A percentile compares a stretch with the other conserved stretches of the same genome.
phyloP scores from a whole-genome alignment of 306 rosid genomes.

The Coriaria nepalensis region DNA sequence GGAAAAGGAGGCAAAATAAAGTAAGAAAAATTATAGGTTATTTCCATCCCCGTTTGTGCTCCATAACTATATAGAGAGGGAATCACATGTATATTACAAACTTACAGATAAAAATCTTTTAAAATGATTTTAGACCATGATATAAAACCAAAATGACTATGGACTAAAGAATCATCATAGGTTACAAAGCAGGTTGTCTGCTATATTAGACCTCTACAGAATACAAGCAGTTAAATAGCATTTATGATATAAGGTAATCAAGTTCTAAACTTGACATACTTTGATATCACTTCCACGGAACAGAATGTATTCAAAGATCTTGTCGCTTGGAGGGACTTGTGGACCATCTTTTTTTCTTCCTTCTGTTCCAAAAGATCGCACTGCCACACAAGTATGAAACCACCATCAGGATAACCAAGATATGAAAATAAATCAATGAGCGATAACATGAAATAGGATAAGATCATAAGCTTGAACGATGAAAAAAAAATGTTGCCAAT shows the following conservation, averaged over 20 bases:
- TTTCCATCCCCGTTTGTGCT: neutral
- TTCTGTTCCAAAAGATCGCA: slow-evolving; percentile 90
- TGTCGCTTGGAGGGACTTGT: slow-evolving; percentile 74
- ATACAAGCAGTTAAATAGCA: neutral
- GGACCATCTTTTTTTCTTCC: slow-evolving; percentile 93
- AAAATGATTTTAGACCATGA: neutral
- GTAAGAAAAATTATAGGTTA: neutral
- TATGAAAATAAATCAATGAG: neutral
- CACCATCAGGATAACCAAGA: neutral
- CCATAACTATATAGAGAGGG: neutral
- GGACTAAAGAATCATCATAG: neutral
- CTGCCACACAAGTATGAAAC: slow-evolving; percentile 29
- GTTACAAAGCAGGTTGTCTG: neutral
- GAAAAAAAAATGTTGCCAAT: too few relatives aligned
- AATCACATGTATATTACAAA: neutral
- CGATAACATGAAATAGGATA: neutral
- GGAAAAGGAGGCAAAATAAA: slow-evolving; percentile 20
- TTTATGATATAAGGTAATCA: too few relatives aligned
- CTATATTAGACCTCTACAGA: neutral
- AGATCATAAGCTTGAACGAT: too few relatives aligned
- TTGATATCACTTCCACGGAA: slow-evolving; percentile 92
- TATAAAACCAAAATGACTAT: neutral
- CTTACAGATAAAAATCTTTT: too few relatives aligned
- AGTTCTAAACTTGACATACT: slow-evolving; percentile 24
- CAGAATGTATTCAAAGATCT: slow-evolving; percentile 76